A percentile compares a stretch with the other conserved stretches of the same genome.
phyloP scores from a whole-genome alignment of 257 asterid genomes.

The Striga asiatica region DNA sequence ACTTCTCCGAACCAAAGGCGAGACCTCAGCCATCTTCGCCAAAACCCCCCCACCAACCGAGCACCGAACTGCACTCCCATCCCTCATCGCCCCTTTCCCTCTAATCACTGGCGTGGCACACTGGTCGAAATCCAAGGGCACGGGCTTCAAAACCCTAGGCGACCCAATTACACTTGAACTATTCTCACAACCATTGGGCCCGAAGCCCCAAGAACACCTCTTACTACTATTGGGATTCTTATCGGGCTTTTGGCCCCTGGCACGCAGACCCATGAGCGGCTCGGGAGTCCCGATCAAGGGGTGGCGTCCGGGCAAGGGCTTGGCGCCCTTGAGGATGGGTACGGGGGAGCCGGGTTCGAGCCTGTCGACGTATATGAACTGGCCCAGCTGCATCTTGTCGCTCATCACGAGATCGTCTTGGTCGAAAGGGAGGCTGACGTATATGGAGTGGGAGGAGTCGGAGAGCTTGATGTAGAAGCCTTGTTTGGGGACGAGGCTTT shows the following conservation, averaged over 20 bases:
- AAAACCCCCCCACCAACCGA: constrained; percentile 71
- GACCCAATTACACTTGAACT: constrained; percentile 31
- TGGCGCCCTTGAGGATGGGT: constrained; percentile 65
- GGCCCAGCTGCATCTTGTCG: constrained; percentile 83
- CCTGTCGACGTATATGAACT: constrained; percentile 66
- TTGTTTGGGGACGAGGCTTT: constrained; percentile 62
- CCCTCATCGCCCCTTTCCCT: constrained; percentile 57
- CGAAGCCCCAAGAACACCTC: constrained; percentile 78
- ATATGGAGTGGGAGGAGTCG: constrained; percentile 81
- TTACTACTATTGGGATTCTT: constrained; percentile 21
- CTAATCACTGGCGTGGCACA: constrained; percentile 58
- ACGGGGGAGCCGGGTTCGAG: constrained; percentile 90
- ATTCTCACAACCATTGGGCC: constrained; percentile 24
- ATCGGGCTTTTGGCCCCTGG: constrained; percentile 44
- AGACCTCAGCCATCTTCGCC: constrained; percentile 39
- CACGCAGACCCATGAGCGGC: constrained; percentile 70
- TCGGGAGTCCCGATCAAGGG: constrained; percentile 85
- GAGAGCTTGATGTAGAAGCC: constrained; percentile 80
- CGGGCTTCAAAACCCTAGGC: constrained; percentile 57
- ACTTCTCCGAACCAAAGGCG: constrained; percentile 58
- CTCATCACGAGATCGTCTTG: constrained; percentile 89
- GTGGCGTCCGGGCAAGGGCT: constrained; percentile 75
- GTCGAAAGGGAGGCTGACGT: constrained; percentile 65
- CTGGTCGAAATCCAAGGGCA: constrained; percentile 81
- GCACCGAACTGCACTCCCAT: constrained; percentile 62